Evolutionary conservation across 176 grass and related monocot genomes (phyloP).

Genomic region (Tuctoria greenei): DNA sequence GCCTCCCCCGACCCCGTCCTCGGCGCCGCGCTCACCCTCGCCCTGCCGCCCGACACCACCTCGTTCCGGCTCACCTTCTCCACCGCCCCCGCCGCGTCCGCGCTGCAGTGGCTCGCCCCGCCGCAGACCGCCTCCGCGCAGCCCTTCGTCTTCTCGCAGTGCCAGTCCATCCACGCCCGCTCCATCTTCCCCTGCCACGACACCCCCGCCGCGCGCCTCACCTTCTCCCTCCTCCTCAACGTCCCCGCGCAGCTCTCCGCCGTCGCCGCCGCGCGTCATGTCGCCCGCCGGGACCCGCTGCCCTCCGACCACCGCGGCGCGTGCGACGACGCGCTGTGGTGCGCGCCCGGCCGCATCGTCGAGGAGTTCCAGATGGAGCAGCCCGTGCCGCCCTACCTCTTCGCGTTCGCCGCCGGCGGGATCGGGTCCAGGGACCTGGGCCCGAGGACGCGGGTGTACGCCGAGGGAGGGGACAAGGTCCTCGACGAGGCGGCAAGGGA

Average conservation of each 20-base stretch:
- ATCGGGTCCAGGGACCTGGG: constrained; percentile 76
- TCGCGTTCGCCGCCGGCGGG: constrained; percentile 79
- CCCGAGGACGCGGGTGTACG: constrained; percentile 73
- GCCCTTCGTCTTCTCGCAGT: constrained; percentile 92
- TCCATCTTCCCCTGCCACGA: constrained; percentile 92
- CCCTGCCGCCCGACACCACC: constrained; percentile 53
- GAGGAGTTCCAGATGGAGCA: constrained; percentile 93
- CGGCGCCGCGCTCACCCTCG: constrained; percentile 55
- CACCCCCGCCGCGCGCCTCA: constrained; percentile 72
- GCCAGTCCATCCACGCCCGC: constrained; percentile 87
- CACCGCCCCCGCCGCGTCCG: constrained; percentile 55
- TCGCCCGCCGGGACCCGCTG: constrained; percentile 54
- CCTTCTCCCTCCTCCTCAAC: constrained; percentile 72
- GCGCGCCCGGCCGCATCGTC: constrained; percentile 56
- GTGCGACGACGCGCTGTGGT: constrained; percentile 71
- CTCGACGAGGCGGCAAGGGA: constrained; percentile 79
- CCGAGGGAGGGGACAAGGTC: constrained; percentile 58
- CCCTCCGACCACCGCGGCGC: constrained; percentile 49
- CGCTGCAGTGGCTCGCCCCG: constrained; percentile 65
- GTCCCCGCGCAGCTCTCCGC: constrained; percentile 65
- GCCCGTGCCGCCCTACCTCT: constrained; percentile 89
- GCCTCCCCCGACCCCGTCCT: constrained; percentile 53
- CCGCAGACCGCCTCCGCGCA: constrained; percentile 44
- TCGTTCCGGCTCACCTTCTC: constrained; percentile 56
- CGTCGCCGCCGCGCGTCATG: constrained; percentile 73